Conservation (phyloP, 2,329 filamentous ascomycete species). For the Cladorrhinum sp. region DNA sequence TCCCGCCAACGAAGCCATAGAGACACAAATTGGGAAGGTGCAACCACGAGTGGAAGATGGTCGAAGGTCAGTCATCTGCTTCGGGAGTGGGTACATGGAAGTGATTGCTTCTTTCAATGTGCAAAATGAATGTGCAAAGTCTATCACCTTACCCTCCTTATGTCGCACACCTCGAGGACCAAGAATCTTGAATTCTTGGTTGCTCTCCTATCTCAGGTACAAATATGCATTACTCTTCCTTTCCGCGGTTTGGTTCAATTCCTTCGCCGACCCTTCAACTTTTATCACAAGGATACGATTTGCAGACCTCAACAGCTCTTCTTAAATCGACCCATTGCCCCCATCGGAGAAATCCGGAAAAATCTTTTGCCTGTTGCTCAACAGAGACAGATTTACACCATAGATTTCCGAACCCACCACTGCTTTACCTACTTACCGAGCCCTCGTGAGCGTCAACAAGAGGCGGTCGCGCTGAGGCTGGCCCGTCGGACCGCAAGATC, state of each 20-base stretch:
- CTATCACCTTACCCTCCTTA: neutral
- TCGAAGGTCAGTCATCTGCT: neutral
- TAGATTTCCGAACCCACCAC: neutral
- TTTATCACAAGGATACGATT: neutral
- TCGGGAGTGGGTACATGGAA: neutral
- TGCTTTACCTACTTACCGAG: neutral
- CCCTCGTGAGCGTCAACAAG: conserved; percentile 5
- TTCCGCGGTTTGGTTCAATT: neutral
- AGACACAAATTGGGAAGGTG: neutral
- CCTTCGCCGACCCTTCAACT: neutral
- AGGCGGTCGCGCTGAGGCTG: conserved; percentile 6
- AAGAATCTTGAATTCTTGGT: conserved; percentile 8
- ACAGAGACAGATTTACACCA: neutral
- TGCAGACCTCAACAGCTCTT: neutral
- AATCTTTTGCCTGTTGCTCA: neutral
- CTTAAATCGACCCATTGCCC: neutral
- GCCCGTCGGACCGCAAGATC: conserved; percentile 27
- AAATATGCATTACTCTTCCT: neutral
- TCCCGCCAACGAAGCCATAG: neutral
- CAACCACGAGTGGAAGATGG: neutral
- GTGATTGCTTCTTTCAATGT: neutral
- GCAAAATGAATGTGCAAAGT: neutral
- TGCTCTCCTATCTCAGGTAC: neutral
- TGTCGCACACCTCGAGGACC: neutral
- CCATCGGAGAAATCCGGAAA: neutral